Evolutionary conservation across 495 filamentous ascomycete genomes (phyloP).

Genomic region (Penicillium malachiteum): DNA sequence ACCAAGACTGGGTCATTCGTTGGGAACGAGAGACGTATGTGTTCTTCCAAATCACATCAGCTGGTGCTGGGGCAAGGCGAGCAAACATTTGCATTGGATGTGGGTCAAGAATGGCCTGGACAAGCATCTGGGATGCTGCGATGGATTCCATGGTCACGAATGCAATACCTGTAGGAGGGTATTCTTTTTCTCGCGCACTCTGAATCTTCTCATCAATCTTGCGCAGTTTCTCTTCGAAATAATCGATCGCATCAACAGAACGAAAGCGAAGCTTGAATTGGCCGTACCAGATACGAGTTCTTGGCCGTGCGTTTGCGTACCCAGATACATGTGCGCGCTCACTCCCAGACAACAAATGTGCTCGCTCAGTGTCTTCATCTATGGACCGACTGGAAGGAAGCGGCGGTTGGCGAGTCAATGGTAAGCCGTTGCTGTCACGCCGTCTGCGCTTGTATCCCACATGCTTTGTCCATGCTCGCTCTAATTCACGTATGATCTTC

Average conservation of each 20-base stretch:
- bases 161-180: slow-evolving; percentile 73
- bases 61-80: slow-evolving; percentile 79
- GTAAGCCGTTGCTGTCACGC: slow-evolving; percentile 49
- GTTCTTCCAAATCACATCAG: slow-evolving; percentile 89
- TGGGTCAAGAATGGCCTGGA: slow-evolving; percentile 89
- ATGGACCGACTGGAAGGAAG: slow-evolving; percentile 26
- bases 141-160: slow-evolving; percentile 98
- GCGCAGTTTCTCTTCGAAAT: slow-evolving; percentile 85
- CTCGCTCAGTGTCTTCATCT: slow-evolving; percentile 46
- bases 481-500: slow-evolving; percentile 66
- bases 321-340: slow-evolving; percentile 36
- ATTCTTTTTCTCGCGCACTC: slow-evolving; percentile 70
- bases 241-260: slow-evolving; percentile 86
- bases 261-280: slow-evolving; percentile 68
- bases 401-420: slow-evolving; percentile 51
- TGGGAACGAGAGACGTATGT: slow-evolving; percentile 78
- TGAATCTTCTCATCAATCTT: slow-evolving; percentile 75
- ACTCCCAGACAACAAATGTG: slow-evolving; percentile 53
- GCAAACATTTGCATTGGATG: slow-evolving; percentile 81
- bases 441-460: slow-evolving; percentile 51
- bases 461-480: slow-evolving; percentile 81
- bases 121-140: slow-evolving; percentile 88
- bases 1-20: slow-evolving; percentile 75
- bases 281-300: slow-evolving; percentile 74
- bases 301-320: slow-evolving; percentile 58